phyloP scores from a whole-genome alignment of 108 stramenopile genomes.

The Cyclostephanos tholiformis region DNA sequence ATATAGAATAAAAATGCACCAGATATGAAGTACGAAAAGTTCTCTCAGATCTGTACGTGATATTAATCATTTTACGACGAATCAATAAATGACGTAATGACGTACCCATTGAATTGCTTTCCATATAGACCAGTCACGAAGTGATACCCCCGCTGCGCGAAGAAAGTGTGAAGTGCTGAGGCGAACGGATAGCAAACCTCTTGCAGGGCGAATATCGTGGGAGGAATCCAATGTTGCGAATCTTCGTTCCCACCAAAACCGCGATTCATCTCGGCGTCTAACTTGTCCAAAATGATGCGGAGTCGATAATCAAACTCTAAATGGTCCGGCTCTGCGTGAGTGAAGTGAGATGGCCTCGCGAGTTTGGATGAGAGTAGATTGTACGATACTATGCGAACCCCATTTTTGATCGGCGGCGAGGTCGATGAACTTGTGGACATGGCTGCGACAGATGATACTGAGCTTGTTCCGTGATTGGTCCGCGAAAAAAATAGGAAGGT shows the following conservation, averaged over 20 bases:
- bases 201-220: slow-evolving; percentile 81
- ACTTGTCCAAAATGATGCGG: slow-evolving; percentile 64
- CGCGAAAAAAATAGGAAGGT: too few relatives aligned
- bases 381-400: slow-evolving; percentile 79
- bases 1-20: background rate
- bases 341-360: slow-evolving; percentile 65
- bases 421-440: background rate
- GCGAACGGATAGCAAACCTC: slow-evolving; percentile 85
- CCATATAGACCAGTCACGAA: slow-evolving; percentile 92
- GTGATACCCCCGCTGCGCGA: slow-evolving; percentile 82
- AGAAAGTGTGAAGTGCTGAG: slow-evolving; percentile 80
- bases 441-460: too few relatives aligned
- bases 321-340: slow-evolving; percentile 69
- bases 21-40: slow-evolving; percentile 7
- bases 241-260: slow-evolving; percentile 13
- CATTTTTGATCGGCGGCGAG: slow-evolving; percentile 11
- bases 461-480: too few relatives aligned
- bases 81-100: slow-evolving; percentile 67
- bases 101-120: slow-evolving; percentile 90
- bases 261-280: slow-evolving; percentile 69
- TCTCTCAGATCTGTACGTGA: background rate
- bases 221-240: background rate
- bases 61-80: slow-evolving; percentile 34
- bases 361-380: slow-evolving; percentile 90
- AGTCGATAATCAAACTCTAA: slow-evolving; percentile 69